Evolutionary conservation across 495 filamentous ascomycete species (phyloP).

Genomic region (Immersiella caudata): DNA sequence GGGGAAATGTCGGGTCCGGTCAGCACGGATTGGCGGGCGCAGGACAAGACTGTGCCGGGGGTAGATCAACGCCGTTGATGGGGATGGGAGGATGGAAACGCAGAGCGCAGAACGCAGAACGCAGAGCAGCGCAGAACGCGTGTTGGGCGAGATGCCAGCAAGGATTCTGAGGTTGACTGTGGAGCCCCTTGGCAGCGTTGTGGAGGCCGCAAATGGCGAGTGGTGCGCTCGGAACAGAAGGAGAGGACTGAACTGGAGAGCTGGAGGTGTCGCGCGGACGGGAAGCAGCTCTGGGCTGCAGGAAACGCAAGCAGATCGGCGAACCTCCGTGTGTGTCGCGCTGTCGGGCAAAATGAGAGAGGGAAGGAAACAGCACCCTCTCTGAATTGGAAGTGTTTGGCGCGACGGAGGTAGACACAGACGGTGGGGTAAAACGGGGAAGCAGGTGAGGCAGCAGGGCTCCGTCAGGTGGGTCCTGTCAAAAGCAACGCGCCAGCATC

Average conservation of each 20-base stretch:
- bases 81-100: background rate
- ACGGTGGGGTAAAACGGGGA: background rate
- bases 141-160: slow-evolving; percentile 31
- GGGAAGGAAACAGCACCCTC: slow-evolving; percentile 5
- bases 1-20: slow-evolving; percentile 4
- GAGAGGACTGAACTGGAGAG: slow-evolving; percentile 10
- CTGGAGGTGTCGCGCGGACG: slow-evolving; percentile 11
- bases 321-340: slow-evolving; percentile 17
- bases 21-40: slow-evolving; percentile 23
- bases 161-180: slow-evolving; percentile 35
- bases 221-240: slow-evolving; percentile 18
- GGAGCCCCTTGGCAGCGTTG: slow-evolving; percentile 34
- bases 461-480: background rate
- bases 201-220: slow-evolving; percentile 28
- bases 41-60: slow-evolving; percentile 25
- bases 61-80: slow-evolving; percentile 18
- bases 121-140: slow-evolving; percentile 17
- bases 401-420: background rate
- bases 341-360: slow-evolving; percentile 8
- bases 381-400: background rate
- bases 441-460: background rate
- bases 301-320: slow-evolving; percentile 19
- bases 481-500: background rate
- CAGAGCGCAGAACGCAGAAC: slow-evolving; percentile 17
- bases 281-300: slow-evolving; percentile 17